Percentiles rank a stretch among this genome's conserved stretches.
These are phyloP conservation scores for Pythium utonaiense DNA, from an alignment of 352 stramenopile species.

Conservation along the genomic window DNA sequence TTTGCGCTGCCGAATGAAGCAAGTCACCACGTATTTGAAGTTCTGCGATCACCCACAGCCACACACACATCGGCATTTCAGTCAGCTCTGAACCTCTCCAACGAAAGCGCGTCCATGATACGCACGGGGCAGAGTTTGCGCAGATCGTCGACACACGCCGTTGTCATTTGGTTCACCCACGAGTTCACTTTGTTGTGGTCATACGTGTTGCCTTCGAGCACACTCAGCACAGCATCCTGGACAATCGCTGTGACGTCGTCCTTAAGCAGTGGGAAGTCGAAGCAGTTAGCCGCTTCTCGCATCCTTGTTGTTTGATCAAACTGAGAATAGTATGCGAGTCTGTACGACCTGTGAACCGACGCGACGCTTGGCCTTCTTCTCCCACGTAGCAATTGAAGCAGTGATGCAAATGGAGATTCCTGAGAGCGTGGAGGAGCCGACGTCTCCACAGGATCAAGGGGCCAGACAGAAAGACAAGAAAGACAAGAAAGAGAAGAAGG, in stretches of 20 bases:
- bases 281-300: conserved; percentile 36
- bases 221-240: conserved; percentile 65
- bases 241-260: conserved; percentile 73
- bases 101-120: not conserved
- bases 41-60: no score
- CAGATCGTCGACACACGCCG: conserved; percentile 63
- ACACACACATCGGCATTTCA: not conserved
- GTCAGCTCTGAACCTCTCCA: no score
- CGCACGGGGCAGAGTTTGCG: conserved; percentile 54
- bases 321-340: not conserved
- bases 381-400: no score
- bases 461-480: not conserved
- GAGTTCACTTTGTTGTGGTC: conserved; percentile 76
- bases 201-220: conserved; percentile 73
- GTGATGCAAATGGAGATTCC: not conserved
- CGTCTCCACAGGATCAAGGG: not conserved
- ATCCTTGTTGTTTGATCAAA: not conserved
- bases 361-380: conserved; percentile 8
- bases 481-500: not conserved
- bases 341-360: conserved; percentile 10
- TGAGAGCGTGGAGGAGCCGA: conserved; percentile 1
- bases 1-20: conserved; percentile 63
- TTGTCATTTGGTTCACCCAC: conserved; percentile 70
- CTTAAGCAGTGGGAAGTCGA: conserved; percentile 71
- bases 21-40: conserved; percentile 85